Evolutionary conservation across 2,329 filamentous ascomycete genomes (phyloP).

Genomic region (Aspergillus luchuensis): DNA sequence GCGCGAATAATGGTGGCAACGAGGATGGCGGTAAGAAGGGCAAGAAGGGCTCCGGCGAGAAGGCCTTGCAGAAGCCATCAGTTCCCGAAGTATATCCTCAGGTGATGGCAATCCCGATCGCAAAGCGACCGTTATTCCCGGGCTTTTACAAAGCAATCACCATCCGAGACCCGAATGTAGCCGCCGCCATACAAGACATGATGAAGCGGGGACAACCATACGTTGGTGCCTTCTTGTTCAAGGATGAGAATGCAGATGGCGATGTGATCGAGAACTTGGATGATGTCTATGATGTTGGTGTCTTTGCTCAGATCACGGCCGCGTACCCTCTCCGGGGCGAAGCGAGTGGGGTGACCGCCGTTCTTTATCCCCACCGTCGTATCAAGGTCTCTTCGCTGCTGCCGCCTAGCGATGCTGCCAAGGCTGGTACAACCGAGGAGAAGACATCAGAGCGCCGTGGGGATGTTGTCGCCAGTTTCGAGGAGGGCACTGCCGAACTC

Average conservation of each 20-base stretch:
- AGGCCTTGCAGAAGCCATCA: conserved; percentile 79
- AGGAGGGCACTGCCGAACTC: conserved; percentile 71
- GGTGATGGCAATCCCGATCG: conserved; percentile 95
- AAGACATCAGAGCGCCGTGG: conserved; percentile 72
- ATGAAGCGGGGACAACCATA: conserved; percentile 97
- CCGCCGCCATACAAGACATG: conserved; percentile 90
- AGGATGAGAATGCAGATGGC: conserved; percentile 90
- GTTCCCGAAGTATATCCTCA: conserved; percentile 96
- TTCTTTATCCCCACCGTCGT: conserved; percentile 91
- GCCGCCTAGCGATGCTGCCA: conserved; percentile 57
- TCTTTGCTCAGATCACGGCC: conserved; percentile 97
- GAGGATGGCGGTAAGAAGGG: conserved; percentile 71
- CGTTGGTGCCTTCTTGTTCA: conserved; percentile 94
- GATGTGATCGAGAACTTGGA: conserved; percentile 88
- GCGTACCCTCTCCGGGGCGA: conserved; percentile 85
- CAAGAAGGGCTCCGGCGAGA: conserved; percentile 67
- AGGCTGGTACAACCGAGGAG: conserved; percentile 36
- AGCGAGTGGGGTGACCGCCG: conserved; percentile 81
- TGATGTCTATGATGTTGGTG: conserved; percentile 93
- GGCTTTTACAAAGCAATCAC: conserved; percentile 99
- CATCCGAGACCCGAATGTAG: conserved; percentile 88
- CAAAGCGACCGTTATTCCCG: conserved; percentile 88
- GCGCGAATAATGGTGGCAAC: conserved; percentile 55
- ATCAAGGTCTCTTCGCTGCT: conserved; percentile 87
- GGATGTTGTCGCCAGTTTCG: conserved; percentile 95